phyloP scores from a whole-genome alignment of 2,329 filamentous ascomycete species.

The Lachnum nothofagi region DNA sequence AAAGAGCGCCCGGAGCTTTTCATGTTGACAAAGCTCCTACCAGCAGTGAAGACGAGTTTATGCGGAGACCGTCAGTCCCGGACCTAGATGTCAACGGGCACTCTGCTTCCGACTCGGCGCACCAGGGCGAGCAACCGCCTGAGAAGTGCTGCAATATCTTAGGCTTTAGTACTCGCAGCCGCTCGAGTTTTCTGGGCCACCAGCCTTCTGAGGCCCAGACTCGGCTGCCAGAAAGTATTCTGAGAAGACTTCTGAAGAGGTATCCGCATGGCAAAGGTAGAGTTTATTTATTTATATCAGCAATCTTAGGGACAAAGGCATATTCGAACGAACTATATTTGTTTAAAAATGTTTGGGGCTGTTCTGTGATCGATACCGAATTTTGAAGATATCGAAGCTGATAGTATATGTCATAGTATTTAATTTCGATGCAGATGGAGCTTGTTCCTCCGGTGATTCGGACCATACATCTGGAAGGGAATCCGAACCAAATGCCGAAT shows the following conservation, averaged over 20 bases:
- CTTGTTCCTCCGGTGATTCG: constrained; percentile 25
- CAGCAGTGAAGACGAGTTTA: constrained; percentile 28
- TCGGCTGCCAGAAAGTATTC: constrained; percentile 23
- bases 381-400: background rate
- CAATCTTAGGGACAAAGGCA: background rate
- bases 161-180: constrained; percentile 28
- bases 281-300: background rate
- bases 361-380: background rate
- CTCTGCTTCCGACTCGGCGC: background rate
- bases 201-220: constrained; percentile 18
- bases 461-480: constrained; percentile 13
- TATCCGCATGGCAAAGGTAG: constrained; percentile 30
- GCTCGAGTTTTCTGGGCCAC: constrained; percentile 27
- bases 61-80: constrained; percentile 13
- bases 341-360: too few species aligned
- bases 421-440: constrained; percentile 30
- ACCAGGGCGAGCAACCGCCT: background rate
- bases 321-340: too few species aligned
- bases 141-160: constrained; percentile 28
- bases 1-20: constrained; percentile 27
- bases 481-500: constrained; percentile 2
- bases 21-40: constrained; percentile 14
- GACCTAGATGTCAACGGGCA: constrained; percentile 10
- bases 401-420: constrained; percentile 15
- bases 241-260: constrained; percentile 28